Conservation (phyloP, 495 filamentous ascomycete genomes). For the Zalerion maritima region DNA sequence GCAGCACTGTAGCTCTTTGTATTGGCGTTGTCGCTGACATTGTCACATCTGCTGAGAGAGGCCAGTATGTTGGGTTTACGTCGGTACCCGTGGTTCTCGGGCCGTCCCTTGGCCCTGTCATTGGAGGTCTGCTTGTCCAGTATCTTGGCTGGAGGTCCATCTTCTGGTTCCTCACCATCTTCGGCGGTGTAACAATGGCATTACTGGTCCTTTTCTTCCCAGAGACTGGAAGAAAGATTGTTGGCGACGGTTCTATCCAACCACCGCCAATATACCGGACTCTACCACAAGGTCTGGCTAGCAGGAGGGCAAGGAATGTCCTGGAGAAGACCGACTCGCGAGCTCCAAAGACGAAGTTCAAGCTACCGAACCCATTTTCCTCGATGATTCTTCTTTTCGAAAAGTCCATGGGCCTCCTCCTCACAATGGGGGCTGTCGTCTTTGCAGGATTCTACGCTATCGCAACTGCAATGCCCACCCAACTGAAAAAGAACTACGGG, state of each 20-base stretch:
- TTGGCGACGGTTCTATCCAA: slow-evolving; percentile 46
- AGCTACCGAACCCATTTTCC: slow-evolving; percentile 40
- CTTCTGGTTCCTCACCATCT: slow-evolving; percentile 47
- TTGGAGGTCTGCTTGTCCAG: slow-evolving; percentile 40
- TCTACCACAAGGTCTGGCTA: slow-evolving; percentile 14
- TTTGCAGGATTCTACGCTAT: slow-evolving; percentile 49
- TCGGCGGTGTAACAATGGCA: slow-evolving; percentile 23
- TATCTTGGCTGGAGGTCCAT: slow-evolving; percentile 43
- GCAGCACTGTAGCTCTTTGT: slow-evolving; percentile 31
- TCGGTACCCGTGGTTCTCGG: slow-evolving; percentile 19
- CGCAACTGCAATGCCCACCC: slow-evolving; percentile 29
- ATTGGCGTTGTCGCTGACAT: slow-evolving; percentile 39
- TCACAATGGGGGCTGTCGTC: slow-evolving; percentile 40
- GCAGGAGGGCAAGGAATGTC: too few relatives aligned
- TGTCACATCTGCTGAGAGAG: slow-evolving; percentile 33
- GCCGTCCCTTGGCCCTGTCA: slow-evolving; percentile 33
- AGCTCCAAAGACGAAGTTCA: slow-evolving; percentile 17
- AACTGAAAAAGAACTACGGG: slow-evolving; percentile 41
- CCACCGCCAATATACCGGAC: slow-evolving; percentile 26
- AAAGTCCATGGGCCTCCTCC: slow-evolving; percentile 44
- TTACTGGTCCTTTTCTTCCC: slow-evolving; percentile 32
- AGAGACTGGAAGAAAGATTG: slow-evolving; percentile 46
- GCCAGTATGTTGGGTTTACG: slow-evolving; percentile 29
- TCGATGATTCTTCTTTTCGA: slow-evolving; percentile 46
- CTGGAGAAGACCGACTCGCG: slow-evolving; percentile 6